These are phyloP conservation scores for Panellus pusillus DNA, from an alignment of 768 basidiomycete species.

Conservation along the genomic window DNA sequence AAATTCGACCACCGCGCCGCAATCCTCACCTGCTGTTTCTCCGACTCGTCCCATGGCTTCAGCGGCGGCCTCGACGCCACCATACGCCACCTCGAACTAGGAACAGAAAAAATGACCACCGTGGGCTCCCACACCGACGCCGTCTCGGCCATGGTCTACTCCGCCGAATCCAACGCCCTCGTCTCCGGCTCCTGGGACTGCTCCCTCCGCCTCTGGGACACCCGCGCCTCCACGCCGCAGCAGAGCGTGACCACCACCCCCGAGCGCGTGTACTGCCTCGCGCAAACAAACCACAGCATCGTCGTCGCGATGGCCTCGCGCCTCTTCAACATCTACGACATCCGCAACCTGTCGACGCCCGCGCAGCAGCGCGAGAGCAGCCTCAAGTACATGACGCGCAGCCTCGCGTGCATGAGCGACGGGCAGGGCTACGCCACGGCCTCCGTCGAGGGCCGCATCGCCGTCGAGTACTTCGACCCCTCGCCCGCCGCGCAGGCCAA, in stretches of 20 bases:
- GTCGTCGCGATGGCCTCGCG: slow-evolving; percentile 94
- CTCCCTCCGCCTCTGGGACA: slow-evolving; percentile 86
- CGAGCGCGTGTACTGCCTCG: slow-evolving; percentile 84
- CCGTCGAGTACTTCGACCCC: slow-evolving; percentile 95
- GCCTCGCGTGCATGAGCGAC: slow-evolving; percentile 88
- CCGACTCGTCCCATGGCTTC: slow-evolving; percentile 65
- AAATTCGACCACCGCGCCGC: slow-evolving; percentile 90
- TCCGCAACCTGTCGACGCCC: slow-evolving; percentile 73
- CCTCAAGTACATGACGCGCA: slow-evolving; percentile 92
- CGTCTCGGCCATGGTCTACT: slow-evolving; percentile 75
- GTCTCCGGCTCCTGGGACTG: slow-evolving; percentile 94
- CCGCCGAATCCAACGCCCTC: slow-evolving; percentile 59
- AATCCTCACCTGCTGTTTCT: slow-evolving; percentile 81
- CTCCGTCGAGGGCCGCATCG: slow-evolving; percentile 94
- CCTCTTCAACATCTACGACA: slow-evolving; percentile 86
- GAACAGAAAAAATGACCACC: slow-evolving; percentile 66
- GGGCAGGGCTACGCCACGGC: slow-evolving; percentile 93
- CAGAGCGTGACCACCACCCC: slow-evolving; percentile 68
- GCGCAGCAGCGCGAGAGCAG: slow-evolving; percentile 87
- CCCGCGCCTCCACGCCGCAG: slow-evolving; percentile 58
- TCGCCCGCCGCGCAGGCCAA: slow-evolving; percentile 71
- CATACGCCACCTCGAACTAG: slow-evolving; percentile 77
- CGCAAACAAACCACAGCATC: slow-evolving; percentile 73
- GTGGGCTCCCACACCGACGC: slow-evolving; percentile 83
- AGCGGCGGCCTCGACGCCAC: slow-evolving; percentile 87